phyloP scores from a whole-genome alignment of 2,329 filamentous ascomycete genomes.

The Pseudocercospora fijiensis region DNA sequence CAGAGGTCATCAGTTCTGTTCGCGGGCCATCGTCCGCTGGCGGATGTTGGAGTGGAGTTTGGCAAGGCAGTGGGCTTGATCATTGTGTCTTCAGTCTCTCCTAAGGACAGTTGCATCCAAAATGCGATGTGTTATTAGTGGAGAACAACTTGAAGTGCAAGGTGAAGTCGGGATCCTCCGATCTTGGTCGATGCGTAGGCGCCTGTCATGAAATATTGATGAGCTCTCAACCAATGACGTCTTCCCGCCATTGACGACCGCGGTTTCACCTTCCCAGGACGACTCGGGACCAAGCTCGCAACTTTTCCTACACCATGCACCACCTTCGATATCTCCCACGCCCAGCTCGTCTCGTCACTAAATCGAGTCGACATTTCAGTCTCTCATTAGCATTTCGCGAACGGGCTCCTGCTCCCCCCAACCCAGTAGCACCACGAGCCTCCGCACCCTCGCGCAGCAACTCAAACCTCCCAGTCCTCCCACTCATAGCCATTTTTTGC shows the following conservation, averaged over 20 bases:
- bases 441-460: slow-evolving; percentile 13
- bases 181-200: no score
- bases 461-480: slow-evolving; percentile 45
- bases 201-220: neutral
- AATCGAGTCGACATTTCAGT: slow-evolving; percentile 6
- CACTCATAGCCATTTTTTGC: slow-evolving; percentile 50
- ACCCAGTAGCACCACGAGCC: slow-evolving; percentile 18
- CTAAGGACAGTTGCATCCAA: no score
- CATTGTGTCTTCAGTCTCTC: no score
- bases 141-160: no score
- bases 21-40: no score
- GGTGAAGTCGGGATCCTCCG: no score
- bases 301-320: neutral
- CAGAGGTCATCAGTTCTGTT: no score
- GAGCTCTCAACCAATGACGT: neutral
- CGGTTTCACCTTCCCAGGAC: neutral
- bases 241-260: neutral
- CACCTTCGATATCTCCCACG: neutral
- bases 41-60: no score
- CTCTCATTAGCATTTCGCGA: neutral
- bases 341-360: slow-evolving; percentile 3
- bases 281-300: neutral
- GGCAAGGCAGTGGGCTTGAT: no score
- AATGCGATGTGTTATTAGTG: no score
- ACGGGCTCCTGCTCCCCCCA: slow-evolving; percentile 11